Evolutionary conservation across 2,329 filamentous ascomycete species (phyloP).

Genomic region (Penicillium sp.): DNA sequence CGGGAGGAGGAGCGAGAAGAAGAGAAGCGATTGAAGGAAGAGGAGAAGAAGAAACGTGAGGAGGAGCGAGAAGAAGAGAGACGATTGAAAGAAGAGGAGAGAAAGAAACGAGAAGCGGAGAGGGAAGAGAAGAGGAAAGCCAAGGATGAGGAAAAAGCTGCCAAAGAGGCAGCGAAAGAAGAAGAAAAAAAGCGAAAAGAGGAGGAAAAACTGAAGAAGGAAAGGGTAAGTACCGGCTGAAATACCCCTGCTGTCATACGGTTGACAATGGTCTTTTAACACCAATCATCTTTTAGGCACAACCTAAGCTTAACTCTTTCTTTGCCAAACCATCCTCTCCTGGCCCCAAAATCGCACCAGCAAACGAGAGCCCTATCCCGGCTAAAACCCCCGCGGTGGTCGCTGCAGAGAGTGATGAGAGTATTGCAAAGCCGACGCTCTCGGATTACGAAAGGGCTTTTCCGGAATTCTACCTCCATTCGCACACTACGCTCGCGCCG

Average conservation of each 20-base stretch:
- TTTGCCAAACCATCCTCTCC: slow-evolving; percentile 40
- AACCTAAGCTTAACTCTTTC: slow-evolving; percentile 48
- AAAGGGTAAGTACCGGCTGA: slow-evolving; percentile 31
- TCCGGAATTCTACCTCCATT: slow-evolving; percentile 72
- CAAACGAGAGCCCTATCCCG: slow-evolving; percentile 23
- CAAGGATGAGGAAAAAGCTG: slow-evolving; percentile 42
- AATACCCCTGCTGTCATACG: not conserved
- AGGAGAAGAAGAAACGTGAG: slow-evolving; percentile 25
- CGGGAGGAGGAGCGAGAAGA: slow-evolving; percentile 26
- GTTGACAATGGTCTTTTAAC: slow-evolving; percentile 4
- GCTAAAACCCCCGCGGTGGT: slow-evolving; percentile 16
- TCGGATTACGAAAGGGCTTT: slow-evolving; percentile 66
- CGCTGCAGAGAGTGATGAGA: slow-evolving; percentile 5
- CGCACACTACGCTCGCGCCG: slow-evolving; percentile 65
- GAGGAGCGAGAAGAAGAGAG: slow-evolving; percentile 33
- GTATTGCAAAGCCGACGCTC: slow-evolving; percentile 16
- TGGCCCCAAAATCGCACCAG: slow-evolving; percentile 13
- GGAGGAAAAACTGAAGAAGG: slow-evolving; percentile 45
- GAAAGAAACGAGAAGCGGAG: slow-evolving; percentile 40
- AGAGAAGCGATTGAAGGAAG: slow-evolving; percentile 15
- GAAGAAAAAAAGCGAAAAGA: slow-evolving; percentile 44
- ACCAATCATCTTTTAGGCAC: slow-evolving; percentile 33
- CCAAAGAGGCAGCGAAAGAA: slow-evolving; percentile 37
- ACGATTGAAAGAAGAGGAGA: slow-evolving; percentile 44
- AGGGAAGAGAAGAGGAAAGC: slow-evolving; percentile 41